phyloP scores from a whole-genome alignment of 106 monocot species.

The Vanilla planifolia region DNA sequence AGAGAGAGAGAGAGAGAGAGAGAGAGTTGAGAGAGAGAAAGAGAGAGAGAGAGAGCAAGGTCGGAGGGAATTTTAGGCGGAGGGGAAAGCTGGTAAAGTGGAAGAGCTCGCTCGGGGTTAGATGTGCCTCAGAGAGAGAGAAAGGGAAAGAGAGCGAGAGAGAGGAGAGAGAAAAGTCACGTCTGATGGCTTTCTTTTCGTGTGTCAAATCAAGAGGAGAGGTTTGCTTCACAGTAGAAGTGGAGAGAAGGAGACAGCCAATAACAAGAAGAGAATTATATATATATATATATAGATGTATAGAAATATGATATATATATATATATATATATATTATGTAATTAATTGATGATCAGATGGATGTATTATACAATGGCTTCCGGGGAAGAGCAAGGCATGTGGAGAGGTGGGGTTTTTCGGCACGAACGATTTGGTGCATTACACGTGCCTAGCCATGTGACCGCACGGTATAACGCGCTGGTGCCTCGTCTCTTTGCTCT shows the following conservation, averaged over 20 bases:
- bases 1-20: background rate
- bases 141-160: constrained; percentile 6
- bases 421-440: constrained; percentile 1
- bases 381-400: background rate
- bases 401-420: constrained; percentile 1
- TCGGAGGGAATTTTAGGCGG: background rate
- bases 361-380: too few species aligned
- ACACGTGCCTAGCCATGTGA: constrained; percentile 4
- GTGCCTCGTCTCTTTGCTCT: background rate
- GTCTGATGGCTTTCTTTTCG: constrained; percentile 50
- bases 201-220: constrained; percentile 41
- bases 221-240: constrained; percentile 6
- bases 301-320: background rate
- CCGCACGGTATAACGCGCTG: too few species aligned
- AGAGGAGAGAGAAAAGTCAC: constrained; percentile 21
- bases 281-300: background rate
- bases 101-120: background rate
- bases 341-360: too few species aligned
- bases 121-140: constrained; percentile 15
- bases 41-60: background rate
- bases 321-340: too few species aligned
- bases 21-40: background rate
- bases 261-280: background rate
- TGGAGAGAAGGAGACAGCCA: too few species aligned
- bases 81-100: background rate